A percentile compares a stretch with the other conserved stretches of the same genome.
Evolutionary conservation across 345 rosid genomes (phyloP).

Genomic region (Melaleuca quinquenervia): DNA sequence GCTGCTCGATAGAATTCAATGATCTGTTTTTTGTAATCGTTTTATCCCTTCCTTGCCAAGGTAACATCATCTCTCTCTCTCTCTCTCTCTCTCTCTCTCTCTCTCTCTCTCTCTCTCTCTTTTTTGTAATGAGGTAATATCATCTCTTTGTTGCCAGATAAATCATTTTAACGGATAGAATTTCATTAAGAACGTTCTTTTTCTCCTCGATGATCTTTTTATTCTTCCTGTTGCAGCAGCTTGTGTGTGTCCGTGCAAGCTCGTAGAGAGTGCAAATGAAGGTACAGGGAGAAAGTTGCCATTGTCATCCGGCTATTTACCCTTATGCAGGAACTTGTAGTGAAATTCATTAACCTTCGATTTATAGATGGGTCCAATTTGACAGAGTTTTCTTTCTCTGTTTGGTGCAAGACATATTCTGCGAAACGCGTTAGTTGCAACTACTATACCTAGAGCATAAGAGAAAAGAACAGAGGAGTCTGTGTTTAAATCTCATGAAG

Average conservation of each 20-base stretch:
- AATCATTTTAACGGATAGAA: not conserved
- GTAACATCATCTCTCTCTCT: not conserved
- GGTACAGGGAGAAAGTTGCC: not conserved
- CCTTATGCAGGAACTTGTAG: not conserved
- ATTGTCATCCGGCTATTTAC: not conserved
- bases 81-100: too few relatives aligned
- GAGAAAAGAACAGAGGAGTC: not conserved
- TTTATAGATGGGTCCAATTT: not conserved
- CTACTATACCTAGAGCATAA: not conserved
- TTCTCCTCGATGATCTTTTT: not conserved
- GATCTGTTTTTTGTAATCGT: not conserved
- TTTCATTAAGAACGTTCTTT: not conserved
- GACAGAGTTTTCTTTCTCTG: not conserved
- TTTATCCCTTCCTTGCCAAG: not conserved
- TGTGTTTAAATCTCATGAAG: not conserved
- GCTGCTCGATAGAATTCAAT: conserved; percentile 50
- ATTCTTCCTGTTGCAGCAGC: not conserved
- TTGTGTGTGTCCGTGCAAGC: not conserved
- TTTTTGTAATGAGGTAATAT: too few relatives aligned
- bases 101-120: too few relatives aligned
- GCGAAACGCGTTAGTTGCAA: not conserved
- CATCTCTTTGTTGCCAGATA: not conserved
- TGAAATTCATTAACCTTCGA: not conserved
- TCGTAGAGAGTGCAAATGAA: not conserved
- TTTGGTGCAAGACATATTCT: not conserved